Conservation (phyloP, 331 rosid genomes). For the Rosa hybrid region DNA sequence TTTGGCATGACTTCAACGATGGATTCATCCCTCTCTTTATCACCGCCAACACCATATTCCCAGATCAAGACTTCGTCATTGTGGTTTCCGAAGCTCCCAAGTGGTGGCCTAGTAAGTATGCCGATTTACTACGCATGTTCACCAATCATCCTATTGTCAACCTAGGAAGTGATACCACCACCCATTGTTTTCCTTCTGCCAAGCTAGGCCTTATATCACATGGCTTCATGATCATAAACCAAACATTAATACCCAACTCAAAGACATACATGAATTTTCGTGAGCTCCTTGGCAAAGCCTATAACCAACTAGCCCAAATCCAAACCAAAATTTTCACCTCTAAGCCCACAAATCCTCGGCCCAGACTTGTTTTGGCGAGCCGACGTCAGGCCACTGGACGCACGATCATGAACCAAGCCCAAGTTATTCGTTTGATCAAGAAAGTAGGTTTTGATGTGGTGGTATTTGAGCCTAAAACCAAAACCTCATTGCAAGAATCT, state of each 20-base stretch:
- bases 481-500: constrained; percentile 18
- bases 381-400: constrained; percentile 39
- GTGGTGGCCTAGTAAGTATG: constrained; percentile 56
- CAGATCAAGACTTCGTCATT: constrained; percentile 31
- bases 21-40: constrained; percentile 45
- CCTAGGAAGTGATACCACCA: constrained; percentile 16
- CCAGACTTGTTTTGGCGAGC: constrained; percentile 34
- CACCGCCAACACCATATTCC: constrained; percentile 29
- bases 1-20: constrained; percentile 42
- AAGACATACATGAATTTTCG: constrained; percentile 41
- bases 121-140: constrained; percentile 24
- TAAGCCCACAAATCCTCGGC: neutral
- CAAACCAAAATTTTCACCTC: neutral
- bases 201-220: constrained; percentile 48
- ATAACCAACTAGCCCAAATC: constrained; percentile 4
- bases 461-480: constrained; percentile 34
- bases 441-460: constrained; percentile 51
- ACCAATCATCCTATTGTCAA: constrained; percentile 32
- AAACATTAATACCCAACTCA: constrained; percentile 30
- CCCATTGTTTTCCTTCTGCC: constrained; percentile 51
- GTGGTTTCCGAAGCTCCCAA: constrained; percentile 30
- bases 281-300: constrained; percentile 30
- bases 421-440: constrained; percentile 33
- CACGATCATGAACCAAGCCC: constrained; percentile 36
- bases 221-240: constrained; percentile 44